phyloP scores from a whole-genome alignment of 371 early-diverging fungal species.

The Mortierella sp. region DNA sequence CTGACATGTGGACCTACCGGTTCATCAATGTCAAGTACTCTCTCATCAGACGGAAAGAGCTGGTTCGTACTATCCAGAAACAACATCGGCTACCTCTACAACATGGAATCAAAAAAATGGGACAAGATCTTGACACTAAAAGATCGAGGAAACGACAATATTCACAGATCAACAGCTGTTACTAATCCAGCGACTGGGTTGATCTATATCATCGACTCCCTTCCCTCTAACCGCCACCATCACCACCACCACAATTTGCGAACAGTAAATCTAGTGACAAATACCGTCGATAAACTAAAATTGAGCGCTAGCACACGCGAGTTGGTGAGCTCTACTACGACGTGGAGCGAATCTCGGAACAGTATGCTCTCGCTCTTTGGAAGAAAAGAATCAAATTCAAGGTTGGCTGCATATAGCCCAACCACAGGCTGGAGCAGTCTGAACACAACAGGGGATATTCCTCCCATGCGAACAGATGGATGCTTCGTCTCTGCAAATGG shows the following conservation, averaged over 20 bases:
- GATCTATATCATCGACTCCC: not conserved
- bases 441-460: not conserved
- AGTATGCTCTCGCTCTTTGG: not conserved
- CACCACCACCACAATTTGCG: not conserved
- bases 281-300: not conserved
- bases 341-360: not conserved
- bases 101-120: not conserved
- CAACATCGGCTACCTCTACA: not conserved
- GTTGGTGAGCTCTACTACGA: not conserved
- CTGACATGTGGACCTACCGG: not conserved
- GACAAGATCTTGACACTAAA: not conserved
- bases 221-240: not conserved
- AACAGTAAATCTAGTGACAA: not conserved
- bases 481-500: slow-evolving; percentile 7
- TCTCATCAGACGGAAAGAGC: not conserved
- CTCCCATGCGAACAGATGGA: not conserved
- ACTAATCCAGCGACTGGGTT: not conserved
- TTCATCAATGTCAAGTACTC: not conserved
- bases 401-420: not conserved
- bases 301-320: not conserved
- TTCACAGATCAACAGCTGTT: not conserved
- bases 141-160: not conserved
- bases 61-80: slow-evolving; percentile 1
- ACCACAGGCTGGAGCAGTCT: not conserved
- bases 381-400: not conserved